Evolutionary conservation across 768 basidiomycete genomes (phyloP), one percentile per base, ranked within the genome.

Genomic region (Chalciporus piperatus): DNA sequence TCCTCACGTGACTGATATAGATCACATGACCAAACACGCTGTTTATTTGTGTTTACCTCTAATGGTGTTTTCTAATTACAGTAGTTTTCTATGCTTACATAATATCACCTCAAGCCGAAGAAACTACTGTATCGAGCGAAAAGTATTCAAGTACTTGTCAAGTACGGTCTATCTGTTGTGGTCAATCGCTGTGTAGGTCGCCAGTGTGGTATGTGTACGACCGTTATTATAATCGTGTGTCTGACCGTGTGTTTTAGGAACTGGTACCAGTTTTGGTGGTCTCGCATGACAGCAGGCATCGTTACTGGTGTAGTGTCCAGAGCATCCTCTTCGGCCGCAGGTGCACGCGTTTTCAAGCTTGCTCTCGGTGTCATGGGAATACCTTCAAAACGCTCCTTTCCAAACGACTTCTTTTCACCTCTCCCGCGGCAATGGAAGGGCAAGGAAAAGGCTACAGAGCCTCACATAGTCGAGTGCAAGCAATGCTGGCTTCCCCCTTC

Each of bases 391-490:
- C 60, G 64, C 17, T 55, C 69, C 2, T 56, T 81, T 17, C 70
- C 72, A 1, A 54, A 69, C 10, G 76, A 81, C 58, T 83, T 84
- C 64, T 83, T 82, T 58, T 78, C 74, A 3, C 84, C 84, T 10
- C 68, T 69, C 27, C 76, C 82, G 9, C 71, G 77, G 50, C 72
- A 70, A 48, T 68, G 63, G 46, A 84, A 81, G 60, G 81, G 80
- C 28, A 84, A 84, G 66, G 78, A 74, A 59, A 78, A 70, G 59
- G 75, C 70, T 19, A 54, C 60, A 42, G 62, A 68, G 40, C 55
- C 61, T 32, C 51, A 59, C 32, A 55, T 63, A 44, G 41, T 62
- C 44, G 66, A 68, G 28, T 70, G 66, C 45, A 64, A 55, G 16
- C 62, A 70, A 43, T 72, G 69, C 17, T 39, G 35, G 22, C n/a